A percentile compares a stretch with the other conserved stretches of the same genome.
These are phyloP conservation scores for Peronospora farinosa DNA, from an alignment of 352 stramenopile species.

Conservation along the genomic window DNA sequence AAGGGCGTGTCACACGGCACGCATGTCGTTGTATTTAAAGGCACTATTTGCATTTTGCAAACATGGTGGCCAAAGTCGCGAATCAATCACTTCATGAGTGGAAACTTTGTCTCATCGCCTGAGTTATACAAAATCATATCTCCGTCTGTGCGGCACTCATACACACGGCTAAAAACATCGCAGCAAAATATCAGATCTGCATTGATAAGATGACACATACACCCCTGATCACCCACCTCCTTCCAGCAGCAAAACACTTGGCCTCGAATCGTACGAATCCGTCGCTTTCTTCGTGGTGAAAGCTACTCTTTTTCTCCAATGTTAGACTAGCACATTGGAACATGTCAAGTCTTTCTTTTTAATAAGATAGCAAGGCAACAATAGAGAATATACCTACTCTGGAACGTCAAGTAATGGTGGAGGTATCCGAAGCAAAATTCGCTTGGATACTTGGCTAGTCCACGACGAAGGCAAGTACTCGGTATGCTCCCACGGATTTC, in stretches of 20 bases:
- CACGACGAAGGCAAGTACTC: constrained; percentile 62
- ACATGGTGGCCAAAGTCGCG: too few relatives aligned
- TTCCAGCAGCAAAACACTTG: constrained; percentile 37
- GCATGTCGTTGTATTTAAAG: too few relatives aligned
- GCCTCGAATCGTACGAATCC: constrained; percentile 33
- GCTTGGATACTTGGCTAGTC: constrained; percentile 55
- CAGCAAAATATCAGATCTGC: constrained; percentile 3
- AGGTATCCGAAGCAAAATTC: constrained; percentile 42
- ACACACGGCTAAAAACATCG: constrained; percentile 19
- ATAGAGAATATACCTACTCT: constrained; percentile 6
- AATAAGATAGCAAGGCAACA: not conserved
- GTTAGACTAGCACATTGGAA: constrained; percentile 5
- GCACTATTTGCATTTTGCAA: too few relatives aligned
- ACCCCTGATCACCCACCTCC: constrained; percentile 29
- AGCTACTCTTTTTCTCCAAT: constrained; percentile 4
- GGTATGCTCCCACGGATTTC: constrained; percentile 36
- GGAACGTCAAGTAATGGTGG: not conserved
- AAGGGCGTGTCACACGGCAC: too few relatives aligned
- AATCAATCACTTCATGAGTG: too few relatives aligned
- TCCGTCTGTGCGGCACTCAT: constrained; percentile 17
- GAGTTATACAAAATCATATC: constrained; percentile 5
- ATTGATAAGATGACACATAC: not conserved
- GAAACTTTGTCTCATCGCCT: too few relatives aligned
- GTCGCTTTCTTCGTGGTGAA: not conserved
- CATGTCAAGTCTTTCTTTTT: not conserved